phyloP scores from a whole-genome alignment of 1,139 yeast species.

The Nakaseomyces nivariensis region DNA sequence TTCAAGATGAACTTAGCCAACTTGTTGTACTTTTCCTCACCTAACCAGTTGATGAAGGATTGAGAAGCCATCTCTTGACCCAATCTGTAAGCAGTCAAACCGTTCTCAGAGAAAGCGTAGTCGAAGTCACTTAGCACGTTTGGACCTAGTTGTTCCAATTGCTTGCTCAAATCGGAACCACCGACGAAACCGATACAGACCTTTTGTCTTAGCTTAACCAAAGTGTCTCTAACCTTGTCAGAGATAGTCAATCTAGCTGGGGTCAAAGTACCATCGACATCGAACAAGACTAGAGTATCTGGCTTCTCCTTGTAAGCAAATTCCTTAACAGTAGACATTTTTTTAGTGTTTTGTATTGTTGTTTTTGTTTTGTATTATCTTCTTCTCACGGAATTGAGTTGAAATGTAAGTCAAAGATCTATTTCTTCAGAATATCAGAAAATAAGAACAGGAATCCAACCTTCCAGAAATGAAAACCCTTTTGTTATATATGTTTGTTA shows the following conservation, averaged over 20 bases:
- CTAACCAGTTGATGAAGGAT: slow-evolving; percentile 90
- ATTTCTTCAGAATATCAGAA: background rate
- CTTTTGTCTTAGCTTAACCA: slow-evolving; percentile 72
- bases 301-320: slow-evolving; percentile 35
- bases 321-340: slow-evolving; percentile 28
- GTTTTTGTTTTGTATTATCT: slow-evolving; percentile 3
- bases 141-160: slow-evolving; percentile 88
- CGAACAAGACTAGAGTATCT: slow-evolving; percentile 64
- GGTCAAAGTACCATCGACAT: slow-evolving; percentile 96
- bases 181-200: slow-evolving; percentile 96
- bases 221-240: slow-evolving; percentile 65
- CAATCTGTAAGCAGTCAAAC: slow-evolving; percentile 89
- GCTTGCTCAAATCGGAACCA: slow-evolving; percentile 91
- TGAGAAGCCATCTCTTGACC: slow-evolving; percentile 86
- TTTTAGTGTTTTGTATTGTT: background rate
- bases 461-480: no score
- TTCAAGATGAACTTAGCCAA: slow-evolving; percentile 75
- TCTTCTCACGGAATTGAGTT: background rate
- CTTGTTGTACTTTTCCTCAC: slow-evolving; percentile 88
- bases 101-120: slow-evolving; percentile 95
- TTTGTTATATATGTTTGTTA: no score
- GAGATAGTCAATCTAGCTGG: slow-evolving; percentile 87
- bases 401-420: slow-evolving; percentile 6
- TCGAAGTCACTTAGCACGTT: slow-evolving; percentile 73
- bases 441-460: no score